Base-by-base conservation (phyloP, 345 rosid species). In the Syzygium jambos region DNA sequence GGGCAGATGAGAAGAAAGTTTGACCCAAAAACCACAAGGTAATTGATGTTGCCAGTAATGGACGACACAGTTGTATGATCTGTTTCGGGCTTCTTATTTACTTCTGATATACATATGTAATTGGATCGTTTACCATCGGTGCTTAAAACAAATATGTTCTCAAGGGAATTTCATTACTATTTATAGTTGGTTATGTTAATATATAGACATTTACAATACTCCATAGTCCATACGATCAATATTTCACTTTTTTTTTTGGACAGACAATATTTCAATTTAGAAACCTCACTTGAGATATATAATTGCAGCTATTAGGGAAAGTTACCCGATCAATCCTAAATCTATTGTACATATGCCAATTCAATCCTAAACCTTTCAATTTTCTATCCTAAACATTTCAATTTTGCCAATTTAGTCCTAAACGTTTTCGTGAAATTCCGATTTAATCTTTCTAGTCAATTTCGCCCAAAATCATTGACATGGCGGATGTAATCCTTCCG, bases 1-100 rank as follows among this genome's bases (percentile, higher is more conserved):
- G 73, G 86, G 83, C 25, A 77, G 21, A 87, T 87, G 89, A 87
- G 86, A 55, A 87, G 84, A 59, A 87, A 51, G 68, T 41, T 87
- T 46, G 86, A 85, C 25, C 89, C 89, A 17, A 87, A 84, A 85
- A 84, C 73, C 53, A 29, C 89, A 3, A 87, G 86, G 84, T 87
- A 84, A 86, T 59, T 51, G 43, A 54, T 23, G 63, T 55, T 21
- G 46, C 49, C 23, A 73, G 23, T 19, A 41, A 16, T 34, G 80
- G 80, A 34, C 13, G 49, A 41, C 5, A 73, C 14, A 21, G 65
- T 22, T 52, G 43, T 13, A 51, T 30, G 27, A 54, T 52, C 41
- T 52, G 86, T 54, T 17, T 29, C 61, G 43, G 25, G 52, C 11
- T 82, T 82, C 2, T 46, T 82, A 27, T 46, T 82, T 49, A 46